A percentile compares a stretch with the other conserved stretches of the same genome.
phyloP scores from a whole-genome alignment of 2,329 filamentous ascomycete species.

The Graphium sp. region DNA sequence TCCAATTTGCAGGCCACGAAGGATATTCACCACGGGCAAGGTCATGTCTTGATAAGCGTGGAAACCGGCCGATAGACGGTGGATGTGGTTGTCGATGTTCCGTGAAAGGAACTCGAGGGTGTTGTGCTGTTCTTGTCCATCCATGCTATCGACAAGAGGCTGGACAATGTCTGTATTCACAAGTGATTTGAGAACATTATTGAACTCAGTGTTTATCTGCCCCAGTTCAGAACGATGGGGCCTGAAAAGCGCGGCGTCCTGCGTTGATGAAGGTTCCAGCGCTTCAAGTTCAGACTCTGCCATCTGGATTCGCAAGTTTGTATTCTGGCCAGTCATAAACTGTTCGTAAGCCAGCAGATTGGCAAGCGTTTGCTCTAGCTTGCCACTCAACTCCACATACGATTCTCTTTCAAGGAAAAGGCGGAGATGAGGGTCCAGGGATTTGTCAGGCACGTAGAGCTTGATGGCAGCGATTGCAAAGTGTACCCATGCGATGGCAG shows the following conservation, averaged over 20 bases:
- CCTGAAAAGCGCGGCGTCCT: conserved; percentile 51
- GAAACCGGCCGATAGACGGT: conserved; percentile 53
- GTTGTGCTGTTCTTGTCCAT: conserved; percentile 8
- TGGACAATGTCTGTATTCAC: conserved; percentile 23
- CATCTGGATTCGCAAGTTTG: conserved; percentile 48
- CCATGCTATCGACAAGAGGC: conserved; percentile 12
- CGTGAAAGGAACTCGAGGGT: conserved; percentile 32
- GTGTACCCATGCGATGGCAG: conserved; percentile 51
- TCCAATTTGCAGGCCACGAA: conserved; percentile 65
- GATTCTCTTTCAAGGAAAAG: conserved; percentile 48
- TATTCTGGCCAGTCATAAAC: conserved; percentile 48
- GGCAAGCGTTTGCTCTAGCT: conserved; percentile 37
- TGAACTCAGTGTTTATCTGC: conserved; percentile 68
- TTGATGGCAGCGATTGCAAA: conserved; percentile 59
- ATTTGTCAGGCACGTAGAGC: conserved; percentile 71
- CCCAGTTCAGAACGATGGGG: conserved; percentile 51
- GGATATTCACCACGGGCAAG: conserved; percentile 57
- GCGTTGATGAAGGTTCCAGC: conserved; percentile 50
- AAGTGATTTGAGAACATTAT: conserved; percentile 53
- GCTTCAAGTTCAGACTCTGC: conserved; percentile 43
- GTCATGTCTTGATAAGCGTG: conserved; percentile 76
- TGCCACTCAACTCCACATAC: conserved; percentile 32
- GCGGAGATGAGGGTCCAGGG: conserved; percentile 64
- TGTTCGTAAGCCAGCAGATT: conserved; percentile 50
- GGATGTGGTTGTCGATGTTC: conserved; percentile 50